These are phyloP conservation scores for Fusarium gaditjirri DNA, from an alignment of 2,329 filamentous ascomycete species.

Conservation along the genomic window DNA sequence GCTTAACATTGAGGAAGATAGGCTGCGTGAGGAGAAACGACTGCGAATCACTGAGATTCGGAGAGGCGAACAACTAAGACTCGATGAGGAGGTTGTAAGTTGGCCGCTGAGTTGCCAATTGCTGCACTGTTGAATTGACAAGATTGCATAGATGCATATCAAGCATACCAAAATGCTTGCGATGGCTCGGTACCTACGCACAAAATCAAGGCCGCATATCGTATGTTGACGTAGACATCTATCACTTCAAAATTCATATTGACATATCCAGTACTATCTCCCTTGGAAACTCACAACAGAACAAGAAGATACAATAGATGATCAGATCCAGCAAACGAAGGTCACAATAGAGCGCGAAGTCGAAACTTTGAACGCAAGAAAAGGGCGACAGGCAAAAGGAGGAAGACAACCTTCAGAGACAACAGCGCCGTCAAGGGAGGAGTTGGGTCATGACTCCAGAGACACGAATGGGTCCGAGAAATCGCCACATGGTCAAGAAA, in stretches of 20 bases:
- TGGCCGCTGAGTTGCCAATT: background rate
- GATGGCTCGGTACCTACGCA: slow-evolving; percentile 78
- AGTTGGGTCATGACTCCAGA: slow-evolving; percentile 10
- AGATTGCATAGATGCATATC: slow-evolving; percentile 74
- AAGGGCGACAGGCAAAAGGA: slow-evolving; percentile 50
- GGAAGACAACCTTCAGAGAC: slow-evolving; percentile 17
- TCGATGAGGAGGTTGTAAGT: slow-evolving; percentile 81
- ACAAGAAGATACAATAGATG: slow-evolving; percentile 76
- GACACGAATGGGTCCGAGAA: slow-evolving; percentile 12
- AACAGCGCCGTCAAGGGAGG: slow-evolving; percentile 19
- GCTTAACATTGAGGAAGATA: slow-evolving; percentile 77
- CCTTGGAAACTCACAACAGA: slow-evolving; percentile 79
- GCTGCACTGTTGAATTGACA: slow-evolving; percentile 27
- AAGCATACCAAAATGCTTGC: slow-evolving; percentile 78
- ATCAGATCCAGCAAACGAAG: slow-evolving; percentile 75
- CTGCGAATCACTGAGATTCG: slow-evolving; percentile 70
- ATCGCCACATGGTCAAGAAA: slow-evolving; percentile 13
- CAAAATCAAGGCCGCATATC: slow-evolving; percentile 75
- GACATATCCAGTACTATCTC: slow-evolving; percentile 76
- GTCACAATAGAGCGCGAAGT: slow-evolving; percentile 71
- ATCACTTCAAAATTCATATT: slow-evolving; percentile 4
- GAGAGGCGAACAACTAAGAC: slow-evolving; percentile 75
- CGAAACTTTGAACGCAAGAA: slow-evolving; percentile 67
- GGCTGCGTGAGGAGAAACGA: slow-evolving; percentile 71
- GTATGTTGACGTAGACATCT: slow-evolving; percentile 61